These are phyloP conservation scores for Nakazawaea siamensis DNA, from an alignment of 805 yeast genomes.

Conservation along the genomic window DNA sequence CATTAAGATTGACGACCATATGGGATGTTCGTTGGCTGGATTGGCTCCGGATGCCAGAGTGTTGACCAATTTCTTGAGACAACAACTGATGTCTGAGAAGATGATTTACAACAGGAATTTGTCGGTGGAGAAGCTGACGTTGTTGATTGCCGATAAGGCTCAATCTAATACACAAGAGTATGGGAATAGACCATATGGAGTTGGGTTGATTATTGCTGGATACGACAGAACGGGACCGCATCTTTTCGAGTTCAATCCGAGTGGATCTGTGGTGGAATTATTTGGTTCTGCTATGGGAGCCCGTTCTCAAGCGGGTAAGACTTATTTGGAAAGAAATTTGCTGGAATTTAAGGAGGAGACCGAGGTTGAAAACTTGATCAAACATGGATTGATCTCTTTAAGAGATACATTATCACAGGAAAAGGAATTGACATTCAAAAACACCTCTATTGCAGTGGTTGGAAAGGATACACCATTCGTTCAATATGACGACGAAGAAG, in stretches of 20 bases:
- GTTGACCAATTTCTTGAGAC: conserved; percentile 78
- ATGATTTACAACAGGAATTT: conserved; percentile 83
- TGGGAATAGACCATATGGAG: conserved; percentile 97
- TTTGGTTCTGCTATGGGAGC: conserved; percentile 97
- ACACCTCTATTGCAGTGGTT: conserved; percentile 90
- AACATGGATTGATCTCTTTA: conserved; percentile 81
- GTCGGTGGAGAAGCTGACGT: conserved; percentile 75
- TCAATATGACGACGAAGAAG: conserved; percentile 80
- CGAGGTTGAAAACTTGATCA: conserved; percentile 64
- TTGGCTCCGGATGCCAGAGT: conserved; percentile 98
- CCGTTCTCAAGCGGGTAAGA: conserved; percentile 96
- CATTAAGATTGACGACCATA: conserved; percentile 83
- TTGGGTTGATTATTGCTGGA: conserved; percentile 86
- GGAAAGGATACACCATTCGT: conserved; percentile 72
- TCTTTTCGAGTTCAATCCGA: conserved; percentile 89
- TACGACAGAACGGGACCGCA: conserved; percentile 93
- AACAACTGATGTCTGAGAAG: conserved; percentile 82
- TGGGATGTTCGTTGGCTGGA: conserved; percentile 95
- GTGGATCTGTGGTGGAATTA: conserved; percentile 88
- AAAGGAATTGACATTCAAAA: conserved; percentile 74
- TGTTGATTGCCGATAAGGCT: conserved; percentile 89
- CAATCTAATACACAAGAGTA: conserved; percentile 94
- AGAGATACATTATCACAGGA: conserved; percentile 94
- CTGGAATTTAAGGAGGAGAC: conserved; percentile 55
- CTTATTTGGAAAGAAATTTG: conserved; percentile 83